These are phyloP conservation scores for Melocanna baccifera DNA, from an alignment of 176 grass and related monocot species.

Conservation along the genomic window DNA sequence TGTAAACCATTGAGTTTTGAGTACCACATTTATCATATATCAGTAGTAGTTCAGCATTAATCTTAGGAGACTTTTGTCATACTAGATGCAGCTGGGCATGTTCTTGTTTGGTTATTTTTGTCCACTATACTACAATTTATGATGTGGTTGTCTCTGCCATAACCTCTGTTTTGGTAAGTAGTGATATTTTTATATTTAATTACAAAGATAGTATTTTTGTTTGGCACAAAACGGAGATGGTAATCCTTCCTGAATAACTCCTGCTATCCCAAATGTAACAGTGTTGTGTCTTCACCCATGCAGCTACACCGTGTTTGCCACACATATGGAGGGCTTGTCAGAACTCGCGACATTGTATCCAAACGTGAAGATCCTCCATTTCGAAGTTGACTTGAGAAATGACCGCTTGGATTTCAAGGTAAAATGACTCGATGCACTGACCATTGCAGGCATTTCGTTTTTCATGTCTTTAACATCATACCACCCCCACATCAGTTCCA, in stretches of 20 bases:
- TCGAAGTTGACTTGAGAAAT: constrained; percentile 82
- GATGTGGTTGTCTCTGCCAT: background rate
- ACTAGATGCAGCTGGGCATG: background rate
- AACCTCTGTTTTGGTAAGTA: background rate
- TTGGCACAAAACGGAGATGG: background rate
- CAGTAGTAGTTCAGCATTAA: background rate
- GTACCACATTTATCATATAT: background rate
- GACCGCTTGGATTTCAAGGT: constrained; percentile 94
- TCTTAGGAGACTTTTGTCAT: background rate
- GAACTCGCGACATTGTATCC: constrained; percentile 90
- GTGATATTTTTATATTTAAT: background rate
- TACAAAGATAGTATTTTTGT: background rate
- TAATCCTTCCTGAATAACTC: background rate
- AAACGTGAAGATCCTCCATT: constrained; percentile 95
- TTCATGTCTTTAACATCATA: constrained; percentile 4
- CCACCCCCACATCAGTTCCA: constrained; percentile 41
- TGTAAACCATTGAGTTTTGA: background rate
- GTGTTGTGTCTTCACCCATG: background rate
- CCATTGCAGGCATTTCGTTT: background rate
- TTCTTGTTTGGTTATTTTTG: background rate
- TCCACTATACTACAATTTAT: background rate
- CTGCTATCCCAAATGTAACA: background rate
- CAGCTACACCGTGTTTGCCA: constrained; percentile 92
- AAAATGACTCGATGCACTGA: background rate
- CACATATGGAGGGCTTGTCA: constrained; percentile 89